A percentile compares a stretch with the other conserved stretches of the same genome.
Evolutionary conservation across 2,329 filamentous ascomycete genomes (phyloP).

Genomic region (Penicillium sp.): DNA sequence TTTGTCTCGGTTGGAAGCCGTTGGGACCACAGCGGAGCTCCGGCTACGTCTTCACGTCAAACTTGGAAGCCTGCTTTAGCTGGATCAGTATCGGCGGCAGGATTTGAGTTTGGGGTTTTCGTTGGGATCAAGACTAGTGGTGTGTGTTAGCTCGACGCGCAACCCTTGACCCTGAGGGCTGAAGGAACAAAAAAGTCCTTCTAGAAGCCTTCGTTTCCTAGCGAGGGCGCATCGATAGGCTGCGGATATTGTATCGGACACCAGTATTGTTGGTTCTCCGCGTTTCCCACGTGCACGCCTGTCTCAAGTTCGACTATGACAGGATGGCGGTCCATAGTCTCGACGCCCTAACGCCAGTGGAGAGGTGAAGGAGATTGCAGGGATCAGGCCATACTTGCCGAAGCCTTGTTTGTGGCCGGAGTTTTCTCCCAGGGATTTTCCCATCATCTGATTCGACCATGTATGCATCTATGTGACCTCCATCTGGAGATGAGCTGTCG

Average conservation of each 20-base stretch:
- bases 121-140: neutral
- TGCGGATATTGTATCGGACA: neutral
- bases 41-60: neutral
- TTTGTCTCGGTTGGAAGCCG: conserved; percentile 12
- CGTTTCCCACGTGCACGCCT: conserved; percentile 9
- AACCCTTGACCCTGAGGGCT: neutral
- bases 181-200: no score
- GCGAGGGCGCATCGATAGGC: neutral
- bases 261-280: neutral
- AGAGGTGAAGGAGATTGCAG: conserved; percentile 9
- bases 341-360: neutral
- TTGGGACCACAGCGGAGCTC: conserved; percentile 20
- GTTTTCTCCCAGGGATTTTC: neutral
- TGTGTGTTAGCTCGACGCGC: neutral
- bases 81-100: neutral
- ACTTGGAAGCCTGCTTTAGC: neutral
- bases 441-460: conserved; percentile 18
- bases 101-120: neutral
- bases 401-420: conserved; percentile 7
- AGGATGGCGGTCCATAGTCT: neutral
- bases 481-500: conserved; percentile 5
- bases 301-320: conserved; percentile 11
- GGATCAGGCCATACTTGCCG: conserved; percentile 21
- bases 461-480: neutral
- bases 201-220: neutral